Evolutionary conservation across 768 basidiomycete species (phyloP), one percentile per base, ranked within the genome.

Genomic region (Pleurotus salmoneostramineus): DNA sequence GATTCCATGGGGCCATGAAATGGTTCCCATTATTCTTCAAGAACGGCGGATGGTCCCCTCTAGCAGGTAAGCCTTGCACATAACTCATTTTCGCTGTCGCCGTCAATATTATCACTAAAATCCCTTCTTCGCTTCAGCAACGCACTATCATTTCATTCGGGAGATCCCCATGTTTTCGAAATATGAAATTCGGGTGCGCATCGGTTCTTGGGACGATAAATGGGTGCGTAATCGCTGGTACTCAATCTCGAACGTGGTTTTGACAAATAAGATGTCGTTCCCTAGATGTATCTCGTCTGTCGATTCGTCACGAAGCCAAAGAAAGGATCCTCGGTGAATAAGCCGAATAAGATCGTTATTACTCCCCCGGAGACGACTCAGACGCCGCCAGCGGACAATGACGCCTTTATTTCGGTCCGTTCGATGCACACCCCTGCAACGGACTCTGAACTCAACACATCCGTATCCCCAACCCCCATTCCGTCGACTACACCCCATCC

Each of bases 191-290:
- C 74, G 84, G 42, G 65, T 81, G 8, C 74, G 67, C 21, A 69
- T 89, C 2, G 84, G 73, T 8, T 72, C 78, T 4, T 92, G 90
- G 90, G 89, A 90, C 54, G 71, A 84, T 35, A 92, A 92, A 81
- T 91, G 89, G 89, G 89, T 88, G 63, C 47, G 83, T 70, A 15
- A 42, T 40, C 33, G 45, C 14, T 5, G 40, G 11, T 17, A 3
- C 37, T 12, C 43, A 48, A 3, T 15, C 6, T 7, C 5, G 5
- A 33, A 17, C 40, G 40, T n/a, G 44, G 47, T 43, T 48, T 12
- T 36, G 5, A 0, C 27, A 42, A 36, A 17, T 36, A 21, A 35
- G 55, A 51, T 42, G 42, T 51, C 42, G 48, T 6, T 7, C 35
- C 1, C 21, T 27, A 90, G 89, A 31, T 88, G n/a, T 90, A 84